phyloP scores from a whole-genome alignment of 2,329 filamentous ascomycete genomes.

The Purpureocillium lavendulum region DNA sequence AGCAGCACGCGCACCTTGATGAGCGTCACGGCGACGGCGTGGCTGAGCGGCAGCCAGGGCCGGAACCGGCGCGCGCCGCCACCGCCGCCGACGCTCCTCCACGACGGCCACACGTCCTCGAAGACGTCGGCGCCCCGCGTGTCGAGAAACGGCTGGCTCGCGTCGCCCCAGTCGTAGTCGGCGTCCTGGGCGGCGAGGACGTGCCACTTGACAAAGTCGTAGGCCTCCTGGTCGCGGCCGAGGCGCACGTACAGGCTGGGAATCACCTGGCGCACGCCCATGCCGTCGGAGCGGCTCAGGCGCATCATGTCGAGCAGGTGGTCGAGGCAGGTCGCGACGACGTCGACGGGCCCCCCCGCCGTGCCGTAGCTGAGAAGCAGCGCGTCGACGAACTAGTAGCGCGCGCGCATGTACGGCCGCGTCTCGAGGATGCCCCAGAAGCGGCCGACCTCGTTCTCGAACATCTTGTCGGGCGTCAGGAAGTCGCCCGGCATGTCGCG shows the following conservation, averaged over 20 bases:
- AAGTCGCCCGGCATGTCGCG: slow-evolving; percentile 19
- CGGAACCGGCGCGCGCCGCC: no score
- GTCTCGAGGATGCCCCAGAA: slow-evolving; percentile 35
- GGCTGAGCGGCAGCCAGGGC: slow-evolving; percentile 10
- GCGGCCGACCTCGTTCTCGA: slow-evolving; percentile 26
- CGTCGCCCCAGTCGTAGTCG: slow-evolving; percentile 13
- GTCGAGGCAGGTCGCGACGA: slow-evolving; percentile 25
- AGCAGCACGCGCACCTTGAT: slow-evolving; percentile 16
- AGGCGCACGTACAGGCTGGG: slow-evolving; percentile 36
- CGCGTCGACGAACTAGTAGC: slow-evolving; percentile 19
- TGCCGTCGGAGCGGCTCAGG: slow-evolving; percentile 34
- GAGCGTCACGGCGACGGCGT: slow-evolving; percentile 7
- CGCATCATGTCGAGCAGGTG: slow-evolving; percentile 34
- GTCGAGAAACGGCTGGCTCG: slow-evolving; percentile 18
- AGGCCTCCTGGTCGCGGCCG: slow-evolving; percentile 40
- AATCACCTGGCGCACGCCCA: slow-evolving; percentile 30
- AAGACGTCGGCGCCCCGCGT: slow-evolving; percentile 29
- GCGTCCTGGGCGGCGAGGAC: slow-evolving; percentile 6
- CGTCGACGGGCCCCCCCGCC: slow-evolving; percentile 13
- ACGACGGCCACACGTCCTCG: slow-evolving; percentile 20
- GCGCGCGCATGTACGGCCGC: slow-evolving; percentile 33
- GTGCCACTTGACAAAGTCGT: slow-evolving; percentile 32
- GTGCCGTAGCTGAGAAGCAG: slow-evolving; percentile 20
- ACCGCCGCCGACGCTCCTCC: background rate
- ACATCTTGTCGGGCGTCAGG: slow-evolving; percentile 21